phyloP scores from a whole-genome alignment of 2,329 filamentous ascomycete genomes.

The Paraphoma sp. region DNA sequence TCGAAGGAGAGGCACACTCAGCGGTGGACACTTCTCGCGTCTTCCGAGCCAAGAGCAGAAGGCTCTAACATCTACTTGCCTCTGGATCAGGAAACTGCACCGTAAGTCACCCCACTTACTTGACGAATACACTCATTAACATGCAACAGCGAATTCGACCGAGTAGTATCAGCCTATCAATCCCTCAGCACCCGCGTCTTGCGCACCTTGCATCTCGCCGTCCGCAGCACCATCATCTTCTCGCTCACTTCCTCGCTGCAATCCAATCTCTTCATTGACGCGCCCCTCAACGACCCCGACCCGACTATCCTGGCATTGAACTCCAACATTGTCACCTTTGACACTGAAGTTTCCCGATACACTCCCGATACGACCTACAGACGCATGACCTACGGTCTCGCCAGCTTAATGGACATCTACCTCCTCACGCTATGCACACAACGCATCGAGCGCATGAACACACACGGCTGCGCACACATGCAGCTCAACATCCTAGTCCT shows the following conservation, averaged over 20 bases:
- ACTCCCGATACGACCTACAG: constrained; percentile 71
- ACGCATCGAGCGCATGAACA: constrained; percentile 81
- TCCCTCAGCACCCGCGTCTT: constrained; percentile 80
- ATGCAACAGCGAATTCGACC: constrained; percentile 75
- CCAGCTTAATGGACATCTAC: constrained; percentile 77
- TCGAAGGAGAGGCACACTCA: constrained; percentile 64
- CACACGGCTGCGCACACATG: constrained; percentile 82
- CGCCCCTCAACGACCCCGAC: constrained; percentile 78
- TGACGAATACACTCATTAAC: constrained; percentile 11
- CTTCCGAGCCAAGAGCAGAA: constrained; percentile 53
- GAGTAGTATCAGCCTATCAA: constrained; percentile 81
- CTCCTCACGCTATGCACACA: constrained; percentile 71
- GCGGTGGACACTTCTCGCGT: constrained; percentile 81
- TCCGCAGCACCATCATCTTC: constrained; percentile 83
- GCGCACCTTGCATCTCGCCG: constrained; percentile 85
- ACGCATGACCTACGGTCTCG: constrained; percentile 80
- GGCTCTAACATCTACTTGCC: constrained; percentile 81
- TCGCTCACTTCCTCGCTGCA: constrained; percentile 68
- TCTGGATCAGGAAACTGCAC: constrained; percentile 82
- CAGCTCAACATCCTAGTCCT: constrained; percentile 92
- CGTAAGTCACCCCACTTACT: constrained; percentile 58
- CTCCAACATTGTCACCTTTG: constrained; percentile 82
- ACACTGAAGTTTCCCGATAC: constrained; percentile 78
- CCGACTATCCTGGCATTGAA: constrained; percentile 84
- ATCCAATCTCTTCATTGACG: constrained; percentile 57